Base-by-base conservation (phyloP, 1,284 basidiomycete genomes). In the Dichomitus squalens region DNA sequence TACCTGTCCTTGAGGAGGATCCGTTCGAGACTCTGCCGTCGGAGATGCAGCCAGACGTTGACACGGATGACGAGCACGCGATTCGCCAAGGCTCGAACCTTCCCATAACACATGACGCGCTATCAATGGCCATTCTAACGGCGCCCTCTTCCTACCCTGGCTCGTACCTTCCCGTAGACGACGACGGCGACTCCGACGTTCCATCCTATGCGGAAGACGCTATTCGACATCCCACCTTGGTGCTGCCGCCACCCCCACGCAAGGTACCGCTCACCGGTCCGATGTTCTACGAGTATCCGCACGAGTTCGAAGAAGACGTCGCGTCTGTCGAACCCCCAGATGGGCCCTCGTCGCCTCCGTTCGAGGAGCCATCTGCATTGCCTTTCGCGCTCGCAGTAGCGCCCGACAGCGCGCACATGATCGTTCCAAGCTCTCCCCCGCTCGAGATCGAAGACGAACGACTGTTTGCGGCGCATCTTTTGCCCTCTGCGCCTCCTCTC, bases 261-360 rank as follows among this genome's bases (percentile, higher is more conserved):
- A 71, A 69, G 59, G 57, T 62, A 18, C 57, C 60, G 25, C 59
- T 72, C 11, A 60, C 61, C 18, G 67, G 64, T 16, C 65, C 69
- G 33, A 59, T 55, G 39, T 72, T 71, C 62, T 71, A 69, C 58
- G 69, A 72, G 47, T 72, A 72, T 40, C 69, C 68, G 14, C 59
- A 65, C 34, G 61, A 68, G 27, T 72, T 72, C 53, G 70, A 72
- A 62, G 66, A 66, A 18, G 71, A 72, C 41, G 59, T 66, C 18
- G 57, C 56, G 18, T 61, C 52, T 8, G 48, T 58, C 21, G 70
- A 70, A 44, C 65, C 67, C 5, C 49, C 55, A 16, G 21, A 47
- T 2, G 61, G 53, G 3, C 66, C 70, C 0, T 66, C 66, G 2
- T 69, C 69, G 18, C 70, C 69, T 1, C 66, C 68, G 6, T 70